Evolutionary conservation across 352 stramenopile species (phyloP).

Genomic region (Pythium oligandrum): DNA sequence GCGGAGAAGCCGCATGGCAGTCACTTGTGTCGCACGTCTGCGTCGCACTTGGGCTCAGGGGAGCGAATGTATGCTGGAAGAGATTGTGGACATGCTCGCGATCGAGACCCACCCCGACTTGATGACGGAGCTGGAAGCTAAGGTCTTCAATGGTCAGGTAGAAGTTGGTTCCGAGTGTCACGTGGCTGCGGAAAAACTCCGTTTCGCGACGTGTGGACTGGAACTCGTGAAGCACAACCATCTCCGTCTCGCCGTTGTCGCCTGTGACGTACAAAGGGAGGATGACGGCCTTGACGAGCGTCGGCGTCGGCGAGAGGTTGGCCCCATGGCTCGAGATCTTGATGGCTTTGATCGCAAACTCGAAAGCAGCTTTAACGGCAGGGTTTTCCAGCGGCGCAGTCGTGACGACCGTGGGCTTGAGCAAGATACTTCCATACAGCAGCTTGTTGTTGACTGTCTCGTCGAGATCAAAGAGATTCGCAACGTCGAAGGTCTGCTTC

Average conservation of each 20-base stretch:
- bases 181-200: constrained; percentile 52
- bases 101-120: constrained; percentile 62
- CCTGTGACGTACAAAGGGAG: constrained; percentile 53
- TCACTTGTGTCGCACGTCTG: not conserved
- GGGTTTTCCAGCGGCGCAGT: constrained; percentile 23
- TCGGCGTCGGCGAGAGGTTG: constrained; percentile 34
- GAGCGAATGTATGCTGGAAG: constrained; percentile 61
- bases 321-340: constrained; percentile 24
- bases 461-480: constrained; percentile 59
- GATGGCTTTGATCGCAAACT: constrained; percentile 31
- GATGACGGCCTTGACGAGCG: constrained; percentile 26
- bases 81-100: constrained; percentile 65
- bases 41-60: constrained; percentile 12
- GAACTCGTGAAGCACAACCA: constrained; percentile 61
- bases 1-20: constrained; percentile 5
- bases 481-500: constrained; percentile 40
- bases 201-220: constrained; percentile 22
- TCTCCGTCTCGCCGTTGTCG: constrained; percentile 63
- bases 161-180: constrained; percentile 68
- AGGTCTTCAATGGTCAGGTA: constrained; percentile 63
- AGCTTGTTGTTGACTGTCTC: constrained; percentile 29
- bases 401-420: constrained; percentile 24
- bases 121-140: constrained; percentile 47
- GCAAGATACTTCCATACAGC: constrained; percentile 60
- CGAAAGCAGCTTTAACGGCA: constrained; percentile 41